Conservation (phyloP, 768 basidiomycete genomes). For the Tulasnella sp. region DNA sequence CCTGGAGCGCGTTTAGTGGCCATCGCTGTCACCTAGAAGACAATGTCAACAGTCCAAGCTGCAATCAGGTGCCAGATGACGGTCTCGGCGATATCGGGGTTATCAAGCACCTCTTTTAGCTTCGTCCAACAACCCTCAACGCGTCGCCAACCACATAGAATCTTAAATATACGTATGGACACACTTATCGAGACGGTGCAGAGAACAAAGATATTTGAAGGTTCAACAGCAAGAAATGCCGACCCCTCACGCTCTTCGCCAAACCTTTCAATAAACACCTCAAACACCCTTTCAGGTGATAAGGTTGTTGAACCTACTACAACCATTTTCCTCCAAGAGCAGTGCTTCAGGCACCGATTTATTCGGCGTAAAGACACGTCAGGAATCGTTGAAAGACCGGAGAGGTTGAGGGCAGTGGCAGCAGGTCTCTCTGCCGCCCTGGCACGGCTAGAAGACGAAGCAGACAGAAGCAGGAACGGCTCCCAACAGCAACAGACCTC, state of each 20-base stretch:
- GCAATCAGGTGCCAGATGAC: no score
- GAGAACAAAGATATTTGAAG: no score
- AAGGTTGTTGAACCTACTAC: slow-evolving; percentile 5
- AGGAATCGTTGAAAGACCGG: slow-evolving; percentile 79
- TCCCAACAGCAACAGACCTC: neutral
- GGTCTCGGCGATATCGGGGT: no score
- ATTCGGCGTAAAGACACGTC: slow-evolving; percentile 68
- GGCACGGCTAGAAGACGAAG: slow-evolving; percentile 49
- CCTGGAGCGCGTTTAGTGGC: neutral
- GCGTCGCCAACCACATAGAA: no score
- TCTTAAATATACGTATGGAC: no score
- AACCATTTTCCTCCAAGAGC: slow-evolving; percentile 48
- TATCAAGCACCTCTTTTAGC: no score
- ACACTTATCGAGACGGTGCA: no score
- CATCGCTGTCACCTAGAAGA: slow-evolving; percentile 1
- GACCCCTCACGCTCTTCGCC: neutral
- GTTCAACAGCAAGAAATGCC: no score
- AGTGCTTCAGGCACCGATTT: slow-evolving; percentile 61
- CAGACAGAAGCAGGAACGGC: neutral
- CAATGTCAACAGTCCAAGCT: no score
- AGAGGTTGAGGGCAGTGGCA: slow-evolving; percentile 75
- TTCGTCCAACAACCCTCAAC: no score
- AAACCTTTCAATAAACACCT: neutral
- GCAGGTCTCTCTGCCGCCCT: slow-evolving; percentile 72
- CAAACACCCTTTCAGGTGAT: neutral